Conservation (phyloP, 495 filamentous ascomycete species). For the Aspergillus avenaceus region DNA sequence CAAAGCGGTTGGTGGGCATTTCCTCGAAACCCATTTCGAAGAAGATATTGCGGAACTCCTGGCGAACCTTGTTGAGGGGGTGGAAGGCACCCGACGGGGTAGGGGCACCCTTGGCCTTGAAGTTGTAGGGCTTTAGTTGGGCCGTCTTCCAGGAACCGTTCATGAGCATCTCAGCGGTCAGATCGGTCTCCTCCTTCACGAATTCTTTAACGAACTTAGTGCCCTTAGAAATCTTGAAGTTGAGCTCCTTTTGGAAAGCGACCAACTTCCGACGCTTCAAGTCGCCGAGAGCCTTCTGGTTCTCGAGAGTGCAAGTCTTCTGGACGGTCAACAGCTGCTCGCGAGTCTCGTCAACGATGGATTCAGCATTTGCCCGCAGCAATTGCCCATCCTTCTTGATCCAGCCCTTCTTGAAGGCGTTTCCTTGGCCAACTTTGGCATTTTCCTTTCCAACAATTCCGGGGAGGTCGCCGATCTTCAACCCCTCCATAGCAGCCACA, state of each 20-base stretch:
- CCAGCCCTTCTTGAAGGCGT: slow-evolving; percentile 95
- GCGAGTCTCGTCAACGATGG: slow-evolving; percentile 73
- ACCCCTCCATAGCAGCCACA: slow-evolving; percentile 67
- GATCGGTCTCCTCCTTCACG: slow-evolving; percentile 88
- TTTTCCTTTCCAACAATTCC: slow-evolving; percentile 76
- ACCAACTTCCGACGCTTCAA: slow-evolving; percentile 88
- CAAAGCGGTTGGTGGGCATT: slow-evolving; percentile 58
- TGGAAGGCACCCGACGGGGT: slow-evolving; percentile 83
- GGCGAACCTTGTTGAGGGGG: slow-evolving; percentile 89
- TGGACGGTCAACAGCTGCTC: slow-evolving; percentile 69
- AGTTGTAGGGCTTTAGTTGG: slow-evolving; percentile 95
- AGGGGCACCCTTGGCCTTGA: slow-evolving; percentile 80
- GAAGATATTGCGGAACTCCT: slow-evolving; percentile 95
- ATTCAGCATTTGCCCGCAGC: slow-evolving; percentile 53
- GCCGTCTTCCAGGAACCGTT: slow-evolving; percentile 66
- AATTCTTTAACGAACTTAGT: slow-evolving; percentile 81
- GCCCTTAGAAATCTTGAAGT: slow-evolving; percentile 78
- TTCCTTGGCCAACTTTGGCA: slow-evolving; percentile 88
- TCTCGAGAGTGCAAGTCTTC: slow-evolving; percentile 59
- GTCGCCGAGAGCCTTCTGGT: slow-evolving; percentile 70
- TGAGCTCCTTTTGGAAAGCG: slow-evolving; percentile 75
- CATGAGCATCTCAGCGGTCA: slow-evolving; percentile 88
- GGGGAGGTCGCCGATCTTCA: slow-evolving; percentile 75
- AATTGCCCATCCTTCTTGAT: slow-evolving; percentile 80
- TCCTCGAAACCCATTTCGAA: slow-evolving; percentile 68